Conservation (phyloP, 75 land plant genomes). For the Cunninghamia lanceolata region DNA sequence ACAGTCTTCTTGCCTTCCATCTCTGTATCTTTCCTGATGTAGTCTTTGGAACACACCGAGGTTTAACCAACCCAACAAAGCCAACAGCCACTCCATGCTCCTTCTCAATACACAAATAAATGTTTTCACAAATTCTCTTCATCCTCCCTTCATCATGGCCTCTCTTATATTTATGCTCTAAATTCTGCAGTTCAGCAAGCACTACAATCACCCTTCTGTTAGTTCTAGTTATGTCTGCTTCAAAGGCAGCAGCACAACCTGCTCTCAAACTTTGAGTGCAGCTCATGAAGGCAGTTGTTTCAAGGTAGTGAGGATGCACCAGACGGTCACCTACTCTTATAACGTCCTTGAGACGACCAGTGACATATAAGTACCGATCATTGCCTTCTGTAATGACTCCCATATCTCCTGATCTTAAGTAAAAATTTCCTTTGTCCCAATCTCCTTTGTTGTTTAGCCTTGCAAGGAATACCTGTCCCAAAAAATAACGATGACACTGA, state of each 20-base stretch:
- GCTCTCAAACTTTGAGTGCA: slow-evolving; percentile 26
- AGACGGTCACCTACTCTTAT: slow-evolving; percentile 13
- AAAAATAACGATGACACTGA: neutral
- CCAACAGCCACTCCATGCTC: slow-evolving; percentile 14
- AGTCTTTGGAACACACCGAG: slow-evolving; percentile 41
- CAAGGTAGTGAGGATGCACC: slow-evolving; percentile 47
- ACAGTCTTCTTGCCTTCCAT: slow-evolving; percentile 28
- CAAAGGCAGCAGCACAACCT: slow-evolving; percentile 41
- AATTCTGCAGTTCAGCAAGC: slow-evolving; percentile 40
- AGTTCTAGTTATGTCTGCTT: neutral
- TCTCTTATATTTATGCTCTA: neutral
- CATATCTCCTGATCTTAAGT: slow-evolving; percentile 47
- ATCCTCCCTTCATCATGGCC: neutral
- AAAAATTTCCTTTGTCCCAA: neutral
- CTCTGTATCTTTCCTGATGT: slow-evolving; percentile 58
- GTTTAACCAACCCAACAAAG: slow-evolving; percentile 32
- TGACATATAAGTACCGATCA: slow-evolving; percentile 35
- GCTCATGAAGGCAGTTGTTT: slow-evolving; percentile 30
- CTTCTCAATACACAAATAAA: slow-evolving; percentile 7
- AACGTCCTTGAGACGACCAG: slow-evolving; percentile 34
- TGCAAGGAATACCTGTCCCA: slow-evolving; percentile 13
- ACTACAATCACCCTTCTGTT: slow-evolving; percentile 9
- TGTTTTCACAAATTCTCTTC: slow-evolving; percentile 20
- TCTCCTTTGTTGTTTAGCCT: slow-evolving; percentile 11
- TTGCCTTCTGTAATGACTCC: slow-evolving; percentile 34